Conservation (phyloP, 192 early-diverging fungal genomes). For the Entomortierella parvispora region DNA sequence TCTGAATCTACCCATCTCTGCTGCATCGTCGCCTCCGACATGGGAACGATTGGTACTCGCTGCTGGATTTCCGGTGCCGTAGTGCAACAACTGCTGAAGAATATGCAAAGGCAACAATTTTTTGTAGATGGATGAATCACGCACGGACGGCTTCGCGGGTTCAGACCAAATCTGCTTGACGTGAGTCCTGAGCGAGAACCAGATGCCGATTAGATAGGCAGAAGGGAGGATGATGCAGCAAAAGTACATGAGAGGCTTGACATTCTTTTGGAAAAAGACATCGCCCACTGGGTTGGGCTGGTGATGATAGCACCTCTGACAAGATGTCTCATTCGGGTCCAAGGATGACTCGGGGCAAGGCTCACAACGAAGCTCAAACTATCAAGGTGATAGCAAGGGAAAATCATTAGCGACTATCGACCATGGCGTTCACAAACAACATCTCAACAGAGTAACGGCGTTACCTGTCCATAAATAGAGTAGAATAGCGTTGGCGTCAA, state of each 20-base stretch:
- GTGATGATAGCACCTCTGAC: constrained; percentile 71
- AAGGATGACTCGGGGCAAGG: constrained; percentile 36
- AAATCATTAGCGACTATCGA: neutral
- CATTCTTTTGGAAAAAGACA: constrained; percentile 83
- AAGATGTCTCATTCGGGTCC: constrained; percentile 27
- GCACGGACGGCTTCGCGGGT: constrained; percentile 48
- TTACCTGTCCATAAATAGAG: constrained; percentile 83
- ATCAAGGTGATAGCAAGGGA: neutral
- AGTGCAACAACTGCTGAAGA: constrained; percentile 55
- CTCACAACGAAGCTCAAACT: constrained; percentile 47
- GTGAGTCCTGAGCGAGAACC: constrained; percentile 94
- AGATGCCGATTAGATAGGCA: constrained; percentile 89
- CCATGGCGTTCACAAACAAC: too few species aligned
- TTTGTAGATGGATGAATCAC: constrained; percentile 54
- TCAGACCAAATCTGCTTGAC: constrained; percentile 77
- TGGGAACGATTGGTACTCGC: constrained; percentile 13
- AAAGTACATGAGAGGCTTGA: constrained; percentile 87
- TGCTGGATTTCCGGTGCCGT: constrained; percentile 13
- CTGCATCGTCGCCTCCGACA: constrained; percentile 31
- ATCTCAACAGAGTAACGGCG: neutral
- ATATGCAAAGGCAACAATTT: constrained; percentile 59
- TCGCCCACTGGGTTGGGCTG: constrained; percentile 76
- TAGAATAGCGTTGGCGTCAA: constrained; percentile 97
- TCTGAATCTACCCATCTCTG: constrained; percentile 38
- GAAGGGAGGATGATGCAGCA: constrained; percentile 64